Evolutionary conservation across 768 basidiomycete species (phyloP), one percentile per base, ranked within the genome.

Genomic region (Pulveroboletus sp.): DNA sequence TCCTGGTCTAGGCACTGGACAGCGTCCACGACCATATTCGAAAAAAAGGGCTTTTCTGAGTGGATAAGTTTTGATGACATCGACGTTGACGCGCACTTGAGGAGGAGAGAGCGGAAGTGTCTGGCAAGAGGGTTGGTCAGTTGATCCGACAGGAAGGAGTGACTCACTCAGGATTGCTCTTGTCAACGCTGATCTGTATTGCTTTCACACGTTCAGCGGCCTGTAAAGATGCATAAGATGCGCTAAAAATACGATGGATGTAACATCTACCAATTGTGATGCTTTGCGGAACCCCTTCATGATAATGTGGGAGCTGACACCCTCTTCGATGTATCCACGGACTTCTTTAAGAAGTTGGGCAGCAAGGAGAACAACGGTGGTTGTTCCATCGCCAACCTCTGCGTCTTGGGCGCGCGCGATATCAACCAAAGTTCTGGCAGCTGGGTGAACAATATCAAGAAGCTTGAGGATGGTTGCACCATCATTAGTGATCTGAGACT

Each of bases 51-150:
- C 64, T 96, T 98, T 73, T 97, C 92, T 12, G 92, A 93, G 68
- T 97, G 95, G 60, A 99, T 97, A 53, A 98, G 82, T 71, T 98
- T 99, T 54, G 95, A 98, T 14, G 96, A 98, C 95, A 98, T 97
- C n/a, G 96, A 95, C 3, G 96, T 99, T 26, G 93, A 86, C 26
- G 96, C 96, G 70, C 93, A 96, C 75, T 96, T 94, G 59, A 96
- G 78, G 31, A 98, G 80, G 21, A 98, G 83, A 54, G 93, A 90
- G 42, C 85, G 93, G 80, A 98, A 96, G 59, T 82, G 82, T 57
- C 95, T 98, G 59, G 7, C 3, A 46, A 51, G 21, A 45, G 30
- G 37, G 50, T 67, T 37, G 41, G 43, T 49, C 36, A 37, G 48
- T 8, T 15, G 39, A 30, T 24, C 10, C 32, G 27, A 18, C 27